Base-by-base conservation (phyloP, 169 alveolate species). In the Theileria sp. region DNA sequence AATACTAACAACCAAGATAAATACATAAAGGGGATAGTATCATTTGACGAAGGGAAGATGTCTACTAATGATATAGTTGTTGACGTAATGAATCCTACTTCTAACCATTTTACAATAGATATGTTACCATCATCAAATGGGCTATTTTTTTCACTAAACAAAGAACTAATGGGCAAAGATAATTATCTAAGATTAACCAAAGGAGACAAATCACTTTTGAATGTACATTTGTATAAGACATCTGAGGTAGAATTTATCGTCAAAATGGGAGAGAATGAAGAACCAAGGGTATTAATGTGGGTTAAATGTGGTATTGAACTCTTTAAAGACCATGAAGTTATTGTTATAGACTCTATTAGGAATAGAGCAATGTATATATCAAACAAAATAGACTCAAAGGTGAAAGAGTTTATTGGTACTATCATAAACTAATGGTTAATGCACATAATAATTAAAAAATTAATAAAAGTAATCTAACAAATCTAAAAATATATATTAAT, bases 231-330 rank as follows among this genome's bases (percentile, higher is more conserved):
- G 58, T 19, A 36, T 21, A 74, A 74, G 25, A 28, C 60, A n/a
- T 51, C 23, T 19, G 80, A 38, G 58, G 19, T 74, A 23, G 32
- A 74, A 9, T 74, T 74, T 25, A 21, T 74, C 3, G 78, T 74
- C 2, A 58, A 62, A 30, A 32, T 21, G 23, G 80, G 78, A 26
- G 72, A 74, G 25, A 28, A 74, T 30, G 80, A 68, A 13, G 32
- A 44, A 21, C 54, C 54, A 74, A 69, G 77, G 77, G 23, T 74
- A 51, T 74, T 74, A n/a, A 30, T 74, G 77, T 74, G 80, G 80
- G 64, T 74, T 25, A 36, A 74, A n/a, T 60, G 71, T 23, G 80
- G 80, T 15, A 28, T 38, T 3, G 72, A 62, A 3, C 28, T 58
- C 17, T 62, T 21, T 36, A 60, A 74, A 19, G 58, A 10, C 13